Percentiles rank a stretch among this genome's conserved stretches.
phyloP scores from a whole-genome alignment of 139 green algal species.

The Pycnococcus provasolii region DNA sequence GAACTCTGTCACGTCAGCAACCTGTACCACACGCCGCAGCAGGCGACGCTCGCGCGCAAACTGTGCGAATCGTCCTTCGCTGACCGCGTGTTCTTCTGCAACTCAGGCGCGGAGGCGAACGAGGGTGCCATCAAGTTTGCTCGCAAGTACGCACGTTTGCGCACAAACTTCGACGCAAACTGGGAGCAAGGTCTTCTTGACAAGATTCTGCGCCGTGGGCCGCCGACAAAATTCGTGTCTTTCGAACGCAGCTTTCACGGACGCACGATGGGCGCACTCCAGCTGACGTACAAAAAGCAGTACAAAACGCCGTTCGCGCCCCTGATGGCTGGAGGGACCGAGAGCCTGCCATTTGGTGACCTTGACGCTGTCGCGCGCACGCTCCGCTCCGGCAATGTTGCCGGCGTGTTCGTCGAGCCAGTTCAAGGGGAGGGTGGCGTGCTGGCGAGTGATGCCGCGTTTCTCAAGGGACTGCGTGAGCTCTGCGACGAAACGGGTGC shows the following conservation, averaged over 20 bases:
- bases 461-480: slow-evolving; percentile 56
- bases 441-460: slow-evolving; percentile 43
- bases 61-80: slow-evolving; percentile 81
- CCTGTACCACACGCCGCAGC: slow-evolving; percentile 84
- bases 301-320: slow-evolving; percentile 83
- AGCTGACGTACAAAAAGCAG: slow-evolving; percentile 81
- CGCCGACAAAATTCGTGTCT: slow-evolving; percentile 67
- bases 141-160: slow-evolving; percentile 68
- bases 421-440: slow-evolving; percentile 89
- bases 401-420: slow-evolving; percentile 93
- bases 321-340: slow-evolving; percentile 57
- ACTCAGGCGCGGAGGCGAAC: slow-evolving; percentile 95
- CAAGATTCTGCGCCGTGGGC: slow-evolving; percentile 23
- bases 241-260: slow-evolving; percentile 94
- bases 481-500: slow-evolving; percentile 86
- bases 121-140: slow-evolving; percentile 98
- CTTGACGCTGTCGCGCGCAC: slow-evolving; percentile 31
- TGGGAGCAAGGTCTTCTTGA: slow-evolving; percentile 21
- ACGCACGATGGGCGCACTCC: slow-evolving; percentile 88
- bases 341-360: slow-evolving; percentile 36
- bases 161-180: no score
- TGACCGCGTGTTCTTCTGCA: slow-evolving; percentile 93
- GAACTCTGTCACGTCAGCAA: slow-evolving; percentile 82
- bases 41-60: slow-evolving; percentile 75
- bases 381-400: slow-evolving; percentile 73